phyloP scores from a whole-genome alignment of 2,329 filamentous ascomycete species.

The Colletotrichum sp. region DNA sequence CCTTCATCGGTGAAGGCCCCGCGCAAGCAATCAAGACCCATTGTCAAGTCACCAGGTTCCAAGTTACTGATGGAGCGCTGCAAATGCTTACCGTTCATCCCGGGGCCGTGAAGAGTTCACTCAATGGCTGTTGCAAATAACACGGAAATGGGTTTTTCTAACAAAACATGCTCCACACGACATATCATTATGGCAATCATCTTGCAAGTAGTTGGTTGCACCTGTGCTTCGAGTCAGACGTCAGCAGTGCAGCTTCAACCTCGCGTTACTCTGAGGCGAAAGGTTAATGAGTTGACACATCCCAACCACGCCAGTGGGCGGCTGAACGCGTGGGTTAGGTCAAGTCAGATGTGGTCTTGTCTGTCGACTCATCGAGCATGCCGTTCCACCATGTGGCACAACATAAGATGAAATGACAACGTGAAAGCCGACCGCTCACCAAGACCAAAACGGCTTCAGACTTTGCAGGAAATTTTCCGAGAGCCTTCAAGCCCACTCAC shows the following conservation, averaged over 20 bases:
- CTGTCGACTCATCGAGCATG: not conserved
- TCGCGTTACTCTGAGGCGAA: slow-evolving; percentile 1
- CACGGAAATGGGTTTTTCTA: not conserved
- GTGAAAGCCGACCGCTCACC: not conserved
- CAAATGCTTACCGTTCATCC: not conserved
- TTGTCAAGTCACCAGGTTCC: not conserved
- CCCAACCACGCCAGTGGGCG: not conserved
- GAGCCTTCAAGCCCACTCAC: not conserved
- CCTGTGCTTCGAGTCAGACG: not conserved
- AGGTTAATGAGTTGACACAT: not conserved
- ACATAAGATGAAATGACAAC: not conserved
- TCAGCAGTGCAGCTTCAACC: not conserved
- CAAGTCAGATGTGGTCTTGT: not conserved
- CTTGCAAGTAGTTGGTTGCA: not conserved
- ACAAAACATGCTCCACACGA: not conserved
- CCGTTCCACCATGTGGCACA: not conserved
- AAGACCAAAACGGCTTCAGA: not conserved
- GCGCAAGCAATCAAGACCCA: not conserved
- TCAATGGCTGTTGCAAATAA: not conserved
- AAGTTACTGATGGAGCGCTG: not conserved
- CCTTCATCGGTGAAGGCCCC: slow-evolving; percentile 10
- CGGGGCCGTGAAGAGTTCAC: not conserved
- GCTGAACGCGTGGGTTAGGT: not conserved
- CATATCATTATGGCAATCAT: not conserved
- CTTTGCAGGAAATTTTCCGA: not conserved